phyloP scores from a whole-genome alignment of 2,329 filamentous ascomycete genomes.

The Sporothrix pseudoabietina region DNA sequence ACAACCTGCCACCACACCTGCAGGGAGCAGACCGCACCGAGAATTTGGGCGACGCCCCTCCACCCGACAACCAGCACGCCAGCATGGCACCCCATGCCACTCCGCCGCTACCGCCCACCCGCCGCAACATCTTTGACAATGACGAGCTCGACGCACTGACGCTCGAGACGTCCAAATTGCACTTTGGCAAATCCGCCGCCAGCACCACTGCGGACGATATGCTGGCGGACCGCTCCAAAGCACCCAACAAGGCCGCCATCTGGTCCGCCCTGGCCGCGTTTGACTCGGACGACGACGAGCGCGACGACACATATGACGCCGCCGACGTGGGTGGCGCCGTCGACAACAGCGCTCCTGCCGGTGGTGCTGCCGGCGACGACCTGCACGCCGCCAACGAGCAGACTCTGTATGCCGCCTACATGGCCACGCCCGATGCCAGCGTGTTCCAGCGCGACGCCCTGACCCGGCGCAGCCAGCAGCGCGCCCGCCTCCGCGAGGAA shows the following conservation, averaged over 20 bases:
- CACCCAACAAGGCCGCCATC: slow-evolving; percentile 81
- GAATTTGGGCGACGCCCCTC: slow-evolving; percentile 52
- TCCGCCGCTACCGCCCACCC: slow-evolving; percentile 57
- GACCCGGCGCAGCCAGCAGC: slow-evolving; percentile 65
- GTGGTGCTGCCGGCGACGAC: slow-evolving; percentile 56
- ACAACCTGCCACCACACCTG: slow-evolving; percentile 70
- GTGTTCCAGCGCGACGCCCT: slow-evolving; percentile 71
- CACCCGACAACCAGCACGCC: slow-evolving; percentile 36
- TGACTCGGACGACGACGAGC: slow-evolving; percentile 92
- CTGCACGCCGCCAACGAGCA: slow-evolving; percentile 64
- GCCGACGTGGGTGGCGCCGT: slow-evolving; percentile 89
- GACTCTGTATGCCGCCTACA: slow-evolving; percentile 71
- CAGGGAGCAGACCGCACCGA: slow-evolving; percentile 64
- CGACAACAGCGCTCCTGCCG: slow-evolving; percentile 64
- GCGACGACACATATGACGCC: slow-evolving; percentile 94
- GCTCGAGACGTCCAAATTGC: slow-evolving; percentile 65
- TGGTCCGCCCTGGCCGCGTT: slow-evolving; percentile 85
- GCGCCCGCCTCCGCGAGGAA: slow-evolving; percentile 67
- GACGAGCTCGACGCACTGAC: slow-evolving; percentile 76
- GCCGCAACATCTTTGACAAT: slow-evolving; percentile 77
- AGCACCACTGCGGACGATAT: slow-evolving; percentile 70
- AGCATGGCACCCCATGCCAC: slow-evolving; percentile 61
- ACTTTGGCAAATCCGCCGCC: slow-evolving; percentile 73
- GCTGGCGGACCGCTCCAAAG: slow-evolving; percentile 63
- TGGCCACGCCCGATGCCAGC: slow-evolving; percentile 57